A percentile compares a stretch with the other conserved stretches of the same genome.
These are phyloP conservation scores for Ambrosia artemisiifolia DNA, from an alignment of 129 eudicot genomes.

Conservation along the genomic window DNA sequence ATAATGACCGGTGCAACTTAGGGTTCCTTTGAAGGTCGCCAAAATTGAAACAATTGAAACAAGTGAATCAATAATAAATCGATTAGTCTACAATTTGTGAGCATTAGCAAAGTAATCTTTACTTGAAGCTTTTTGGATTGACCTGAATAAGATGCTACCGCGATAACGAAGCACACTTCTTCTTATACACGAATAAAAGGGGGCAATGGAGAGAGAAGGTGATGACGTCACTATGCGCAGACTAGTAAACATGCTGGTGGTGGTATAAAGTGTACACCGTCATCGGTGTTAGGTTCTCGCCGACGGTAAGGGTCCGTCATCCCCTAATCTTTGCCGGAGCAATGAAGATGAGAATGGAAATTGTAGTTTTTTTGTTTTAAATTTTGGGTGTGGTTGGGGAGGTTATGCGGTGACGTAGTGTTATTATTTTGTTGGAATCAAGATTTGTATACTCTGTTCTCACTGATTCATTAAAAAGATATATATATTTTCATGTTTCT, in stretches of 20 bases:
- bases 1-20: no score
- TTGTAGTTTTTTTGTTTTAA: not conserved
- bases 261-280: not conserved
- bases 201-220: no score
- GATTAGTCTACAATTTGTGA: not conserved
- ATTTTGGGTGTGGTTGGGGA: conserved; percentile 10
- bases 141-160: conserved; percentile 30
- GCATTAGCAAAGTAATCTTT: not conserved
- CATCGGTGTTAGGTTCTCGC: not conserved
- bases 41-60: no score
- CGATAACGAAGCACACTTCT: conserved; percentile 29
- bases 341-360: conserved; percentile 3
- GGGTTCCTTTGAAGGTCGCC: no score
- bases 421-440: conserved; percentile 23
- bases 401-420: conserved; percentile 32
- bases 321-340: conserved; percentile 27
- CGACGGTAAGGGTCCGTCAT: conserved; percentile 10
- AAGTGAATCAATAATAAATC: no score
- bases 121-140: not conserved
- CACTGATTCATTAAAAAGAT: not conserved
- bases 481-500: not conserved
- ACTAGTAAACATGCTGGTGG: conserved; percentile 9
- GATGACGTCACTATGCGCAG: conserved; percentile 2
- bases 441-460: conserved; percentile 24
- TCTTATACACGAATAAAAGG: conserved; percentile 12